Conservation (phyloP, 768 basidiomycete species). For the Tephrocybe rancida region DNA sequence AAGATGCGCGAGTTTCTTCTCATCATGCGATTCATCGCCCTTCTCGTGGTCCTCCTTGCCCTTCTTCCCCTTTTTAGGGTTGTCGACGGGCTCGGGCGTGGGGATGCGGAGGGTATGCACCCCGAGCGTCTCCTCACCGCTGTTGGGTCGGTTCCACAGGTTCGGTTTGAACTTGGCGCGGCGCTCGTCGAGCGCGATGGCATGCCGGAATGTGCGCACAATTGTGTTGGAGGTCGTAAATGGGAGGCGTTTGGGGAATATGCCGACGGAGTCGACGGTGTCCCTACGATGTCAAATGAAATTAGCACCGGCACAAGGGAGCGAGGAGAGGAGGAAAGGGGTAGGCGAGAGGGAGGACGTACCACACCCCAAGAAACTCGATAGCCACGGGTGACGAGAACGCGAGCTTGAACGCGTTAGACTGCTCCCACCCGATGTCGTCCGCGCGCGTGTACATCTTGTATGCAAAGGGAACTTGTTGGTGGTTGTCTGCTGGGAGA, state of each 20-base stretch:
- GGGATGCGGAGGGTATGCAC: conserved; percentile 7
- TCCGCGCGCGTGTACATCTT: conserved; percentile 61
- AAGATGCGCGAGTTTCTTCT: conserved; percentile 27
- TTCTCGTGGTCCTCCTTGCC: neutral
- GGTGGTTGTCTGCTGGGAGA: conserved; percentile 46
- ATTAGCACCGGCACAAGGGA: too few species aligned
- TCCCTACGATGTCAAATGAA: conserved; percentile 59
- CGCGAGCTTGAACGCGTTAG: conserved; percentile 55
- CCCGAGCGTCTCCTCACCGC: conserved; percentile 19
- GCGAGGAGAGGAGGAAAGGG: neutral
- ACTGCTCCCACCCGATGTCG: conserved; percentile 46
- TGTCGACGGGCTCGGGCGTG: neutral
- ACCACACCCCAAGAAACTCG: conserved; percentile 64
- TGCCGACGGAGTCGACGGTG: conserved; percentile 65
- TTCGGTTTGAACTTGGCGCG: conserved; percentile 22
- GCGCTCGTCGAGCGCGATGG: conserved; percentile 21
- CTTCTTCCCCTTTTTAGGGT: conserved; percentile 2
- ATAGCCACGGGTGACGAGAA: conserved; percentile 57
- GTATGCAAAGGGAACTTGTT: conserved; percentile 68
- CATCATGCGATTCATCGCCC: conserved; percentile 13
- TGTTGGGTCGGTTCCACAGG: conserved; percentile 16
- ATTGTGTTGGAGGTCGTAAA: conserved; percentile 55
- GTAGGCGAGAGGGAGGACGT: conserved; percentile 12
- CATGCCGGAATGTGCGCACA: conserved; percentile 24
- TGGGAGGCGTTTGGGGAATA: conserved; percentile 54